Evolutionary conservation across 371 early-diverging fungal genomes (phyloP).

Genomic region (Mucor racemosus): DNA sequence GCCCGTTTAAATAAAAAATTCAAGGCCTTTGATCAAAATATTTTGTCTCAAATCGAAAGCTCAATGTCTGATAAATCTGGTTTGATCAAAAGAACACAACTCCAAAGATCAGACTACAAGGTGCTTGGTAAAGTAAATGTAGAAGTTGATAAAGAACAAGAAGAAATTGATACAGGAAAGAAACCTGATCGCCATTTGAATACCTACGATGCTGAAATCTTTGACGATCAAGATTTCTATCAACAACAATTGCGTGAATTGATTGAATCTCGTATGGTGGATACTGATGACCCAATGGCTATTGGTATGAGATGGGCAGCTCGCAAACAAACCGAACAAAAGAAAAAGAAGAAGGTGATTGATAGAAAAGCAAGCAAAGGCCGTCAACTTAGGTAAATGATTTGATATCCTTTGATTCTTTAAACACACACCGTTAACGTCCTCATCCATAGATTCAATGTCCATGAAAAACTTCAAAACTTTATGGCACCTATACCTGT

Average conservation of each 20-base stretch:
- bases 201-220: conserved; percentile 84
- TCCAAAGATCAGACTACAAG: conserved; percentile 74
- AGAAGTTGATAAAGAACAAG: conserved; percentile 13
- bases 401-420: neutral
- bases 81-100: conserved; percentile 83
- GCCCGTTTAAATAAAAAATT: conserved; percentile 83
- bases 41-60: conserved; percentile 80
- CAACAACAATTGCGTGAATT: conserved; percentile 90
- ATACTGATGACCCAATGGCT: conserved; percentile 82
- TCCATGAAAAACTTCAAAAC: conserved; percentile 92
- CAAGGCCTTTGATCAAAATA: conserved; percentile 91
- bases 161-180: conserved; percentile 29
- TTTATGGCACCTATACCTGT: conserved; percentile 94
- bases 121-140: conserved; percentile 57
- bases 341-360: conserved; percentile 72
- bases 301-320: conserved; percentile 86
- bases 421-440: neutral
- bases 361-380: conserved; percentile 94
- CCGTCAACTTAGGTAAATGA: conserved; percentile 71
- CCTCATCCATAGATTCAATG: conserved; percentile 68
- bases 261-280: conserved; percentile 90
- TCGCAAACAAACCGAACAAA: conserved; percentile 68
- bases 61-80: conserved; percentile 75
- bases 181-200: conserved; percentile 68
- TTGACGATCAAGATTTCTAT: conserved; percentile 96